A percentile compares a stretch with the other conserved stretches of the same genome.
phyloP scores from a whole-genome alignment of 1,284 basidiomycete genomes.

The Malassezia psittaci region DNA sequence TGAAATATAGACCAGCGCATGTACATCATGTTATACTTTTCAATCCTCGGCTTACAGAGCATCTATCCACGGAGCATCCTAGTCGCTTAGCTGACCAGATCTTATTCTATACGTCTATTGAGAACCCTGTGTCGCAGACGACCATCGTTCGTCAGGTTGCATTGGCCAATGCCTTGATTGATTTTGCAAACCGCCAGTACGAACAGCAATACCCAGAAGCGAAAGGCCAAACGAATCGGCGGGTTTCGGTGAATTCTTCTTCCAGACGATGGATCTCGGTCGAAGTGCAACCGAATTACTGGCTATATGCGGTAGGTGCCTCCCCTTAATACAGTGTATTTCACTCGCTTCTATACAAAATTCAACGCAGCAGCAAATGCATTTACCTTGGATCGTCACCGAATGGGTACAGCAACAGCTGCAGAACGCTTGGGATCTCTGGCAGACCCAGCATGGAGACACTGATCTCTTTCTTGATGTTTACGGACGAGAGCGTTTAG shows the following conservation, averaged over 20 bases:
- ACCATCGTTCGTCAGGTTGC: conserved; percentile 12
- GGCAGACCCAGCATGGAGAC: conserved; percentile 7
- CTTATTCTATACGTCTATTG: conserved; percentile 9
- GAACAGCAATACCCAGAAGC: too few relatives aligned
- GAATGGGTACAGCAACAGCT: conserved; percentile 13
- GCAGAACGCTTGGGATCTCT: conserved; percentile 14
- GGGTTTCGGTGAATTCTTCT: not conserved
- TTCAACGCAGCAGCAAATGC: not conserved
- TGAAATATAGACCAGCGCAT: conserved; percentile 11
- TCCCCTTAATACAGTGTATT: not conserved
- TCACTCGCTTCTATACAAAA: not conserved
- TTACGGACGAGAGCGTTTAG: conserved; percentile 1
- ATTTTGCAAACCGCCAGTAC: conserved; percentile 1
- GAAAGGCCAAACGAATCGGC: not conserved
- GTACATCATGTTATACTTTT: conserved; percentile 14
- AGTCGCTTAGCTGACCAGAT: conserved; percentile 10
- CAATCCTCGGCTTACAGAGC: conserved; percentile 5
- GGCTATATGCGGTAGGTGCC: conserved; percentile 9
- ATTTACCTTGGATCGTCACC: conserved; percentile 3
- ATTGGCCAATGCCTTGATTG: conserved; percentile 13
- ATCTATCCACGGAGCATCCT: conserved; percentile 9
- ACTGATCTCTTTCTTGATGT: not conserved
- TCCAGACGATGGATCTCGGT: conserved; percentile 3
- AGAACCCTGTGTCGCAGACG: conserved; percentile 11
- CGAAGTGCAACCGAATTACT: conserved; percentile 14